Evolutionary conservation across 371 early-diverging fungal genomes (phyloP).

Genomic region (Mortierella sp.): DNA sequence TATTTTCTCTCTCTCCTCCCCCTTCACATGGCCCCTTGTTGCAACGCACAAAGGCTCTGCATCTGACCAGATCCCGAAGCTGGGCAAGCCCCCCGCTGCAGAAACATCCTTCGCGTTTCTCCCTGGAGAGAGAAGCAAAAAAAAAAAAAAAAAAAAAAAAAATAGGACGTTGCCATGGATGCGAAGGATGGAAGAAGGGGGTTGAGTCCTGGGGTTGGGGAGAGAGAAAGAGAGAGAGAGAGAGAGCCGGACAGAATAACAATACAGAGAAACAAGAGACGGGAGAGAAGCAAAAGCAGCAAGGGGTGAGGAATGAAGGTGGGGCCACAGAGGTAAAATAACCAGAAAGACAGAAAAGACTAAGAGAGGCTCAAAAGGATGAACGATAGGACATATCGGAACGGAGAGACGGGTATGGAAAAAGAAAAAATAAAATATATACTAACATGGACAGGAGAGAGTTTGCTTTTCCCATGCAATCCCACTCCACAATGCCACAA

Average conservation of each 20-base stretch:
- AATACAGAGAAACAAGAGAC: background rate
- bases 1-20: too few relatives aligned
- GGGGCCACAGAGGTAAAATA: background rate
- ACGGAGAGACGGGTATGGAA: background rate
- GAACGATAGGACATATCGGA: background rate
- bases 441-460: background rate
- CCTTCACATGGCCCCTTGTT: too few relatives aligned
- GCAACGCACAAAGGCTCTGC: too few relatives aligned
- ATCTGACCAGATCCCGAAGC: too few relatives aligned
- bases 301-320: background rate
- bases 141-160: background rate
- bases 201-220: background rate
- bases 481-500: too few relatives aligned
- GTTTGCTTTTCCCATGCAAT: too few relatives aligned
- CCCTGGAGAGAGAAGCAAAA: background rate
- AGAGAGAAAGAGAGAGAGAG: background rate
- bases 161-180: background rate
- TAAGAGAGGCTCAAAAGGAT: background rate
- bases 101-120: too few relatives aligned
- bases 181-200: background rate
- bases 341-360: background rate
- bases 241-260: too few relatives aligned
- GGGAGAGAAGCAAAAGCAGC: background rate
- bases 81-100: too few relatives aligned
- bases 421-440: background rate